Evolutionary conservation across 371 early-diverging fungal genomes (phyloP).

Genomic region (Smittium mucronatum): DNA sequence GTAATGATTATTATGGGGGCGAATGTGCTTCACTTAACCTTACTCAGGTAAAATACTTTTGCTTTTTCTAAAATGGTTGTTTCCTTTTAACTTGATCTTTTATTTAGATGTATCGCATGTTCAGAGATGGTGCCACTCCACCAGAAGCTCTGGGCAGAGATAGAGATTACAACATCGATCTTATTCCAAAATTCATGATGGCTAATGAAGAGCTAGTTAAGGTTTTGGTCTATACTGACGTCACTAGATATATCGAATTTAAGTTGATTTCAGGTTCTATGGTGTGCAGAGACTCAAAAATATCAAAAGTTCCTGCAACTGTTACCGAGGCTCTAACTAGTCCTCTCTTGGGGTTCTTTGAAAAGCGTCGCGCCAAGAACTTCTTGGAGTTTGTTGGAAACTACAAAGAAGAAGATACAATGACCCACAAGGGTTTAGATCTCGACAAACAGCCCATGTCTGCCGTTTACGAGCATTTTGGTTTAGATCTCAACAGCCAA

Average conservation of each 20-base stretch:
- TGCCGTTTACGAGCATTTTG: constrained; percentile 83
- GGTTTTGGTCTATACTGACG: constrained; percentile 86
- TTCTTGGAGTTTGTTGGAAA: constrained; percentile 95
- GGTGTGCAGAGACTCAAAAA: constrained; percentile 76
- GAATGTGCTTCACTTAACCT: constrained; percentile 88
- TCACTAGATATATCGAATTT: constrained; percentile 96
- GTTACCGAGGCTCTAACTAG: constrained; percentile 80
- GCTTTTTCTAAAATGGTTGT: background rate
- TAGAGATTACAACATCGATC: constrained; percentile 94
- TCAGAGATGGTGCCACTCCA: constrained; percentile 52
- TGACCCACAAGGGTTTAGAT: constrained; percentile 75
- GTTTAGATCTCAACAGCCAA: constrained; percentile 81
- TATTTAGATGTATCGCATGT: constrained; percentile 63
- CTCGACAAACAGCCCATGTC: constrained; percentile 66
- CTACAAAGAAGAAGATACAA: constrained; percentile 63
- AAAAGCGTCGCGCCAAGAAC: constrained; percentile 87
- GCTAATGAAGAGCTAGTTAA: constrained; percentile 87
- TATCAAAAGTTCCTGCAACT: constrained; percentile 92
- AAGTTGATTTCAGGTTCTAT: constrained; percentile 91
- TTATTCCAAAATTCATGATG: constrained; percentile 99
- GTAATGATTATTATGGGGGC: constrained; percentile 97
- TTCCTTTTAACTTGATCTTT: background rate
- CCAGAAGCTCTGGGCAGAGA: constrained; percentile 65
- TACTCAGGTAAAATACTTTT: constrained; percentile 39
- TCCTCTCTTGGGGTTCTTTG: constrained; percentile 85